These are phyloP conservation scores for Annulohypoxylon moriforme DNA, from an alignment of 495 filamentous ascomycete species.

Conservation along the genomic window DNA sequence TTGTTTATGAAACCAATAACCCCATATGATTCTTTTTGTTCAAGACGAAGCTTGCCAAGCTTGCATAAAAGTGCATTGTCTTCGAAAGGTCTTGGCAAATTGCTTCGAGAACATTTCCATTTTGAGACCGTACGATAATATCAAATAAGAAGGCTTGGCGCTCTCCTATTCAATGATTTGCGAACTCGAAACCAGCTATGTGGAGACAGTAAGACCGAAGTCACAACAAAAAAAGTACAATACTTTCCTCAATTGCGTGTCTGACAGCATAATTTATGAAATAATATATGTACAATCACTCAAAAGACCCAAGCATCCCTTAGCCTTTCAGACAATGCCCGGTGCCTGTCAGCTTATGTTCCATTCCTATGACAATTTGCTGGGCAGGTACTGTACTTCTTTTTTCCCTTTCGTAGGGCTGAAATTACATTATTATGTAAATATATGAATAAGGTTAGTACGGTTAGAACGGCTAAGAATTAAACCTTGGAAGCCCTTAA, in stretches of 20 bases:
- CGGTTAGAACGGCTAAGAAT: conserved; percentile 3
- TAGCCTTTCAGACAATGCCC: background rate
- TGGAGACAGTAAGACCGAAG: conserved; percentile 15
- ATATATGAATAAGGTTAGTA: conserved; percentile 1
- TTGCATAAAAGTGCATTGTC: conserved; percentile 37
- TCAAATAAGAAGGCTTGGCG: conserved; percentile 22
- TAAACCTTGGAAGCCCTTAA: background rate
- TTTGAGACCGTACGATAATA: conserved; percentile 19
- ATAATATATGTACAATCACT: background rate
- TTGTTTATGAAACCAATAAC: conserved; percentile 17
- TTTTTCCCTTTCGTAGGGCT: conserved; percentile 19
- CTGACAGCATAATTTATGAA: conserved; percentile 19
- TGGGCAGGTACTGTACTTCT: conserved; percentile 12
- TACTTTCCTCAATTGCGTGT: conserved; percentile 15
- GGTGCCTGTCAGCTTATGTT: conserved; percentile 34
- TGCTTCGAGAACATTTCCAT: conserved; percentile 33
- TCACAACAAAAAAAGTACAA: conserved; percentile 26
- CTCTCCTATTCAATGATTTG: conserved; percentile 24
- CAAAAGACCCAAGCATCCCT: conserved; percentile 30
- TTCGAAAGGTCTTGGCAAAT: conserved; percentile 28
- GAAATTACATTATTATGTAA: conserved; percentile 35
- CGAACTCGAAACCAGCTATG: conserved; percentile 36
- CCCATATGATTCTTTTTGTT: conserved; percentile 3
- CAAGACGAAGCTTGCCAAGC: conserved; percentile 24
- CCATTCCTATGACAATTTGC: background rate